These are phyloP conservation scores for Aspergillus affinis DNA, from an alignment of 495 filamentous ascomycete species.

Conservation along the genomic window DNA sequence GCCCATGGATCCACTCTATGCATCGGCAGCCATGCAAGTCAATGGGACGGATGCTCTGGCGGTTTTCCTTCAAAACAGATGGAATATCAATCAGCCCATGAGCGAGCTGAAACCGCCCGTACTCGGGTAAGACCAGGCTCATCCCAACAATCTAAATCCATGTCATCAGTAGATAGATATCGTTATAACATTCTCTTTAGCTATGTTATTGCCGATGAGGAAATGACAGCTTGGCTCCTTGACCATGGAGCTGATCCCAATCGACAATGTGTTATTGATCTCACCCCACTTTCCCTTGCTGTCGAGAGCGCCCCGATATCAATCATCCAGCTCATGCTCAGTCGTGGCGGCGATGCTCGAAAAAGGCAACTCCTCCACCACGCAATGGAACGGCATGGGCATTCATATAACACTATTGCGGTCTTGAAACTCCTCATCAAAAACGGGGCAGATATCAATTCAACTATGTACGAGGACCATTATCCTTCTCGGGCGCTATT, in stretches of 20 bases:
- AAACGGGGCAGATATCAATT: constrained; percentile 16
- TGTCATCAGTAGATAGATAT: constrained; percentile 5
- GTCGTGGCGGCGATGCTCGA: constrained; percentile 18
- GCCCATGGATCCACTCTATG: constrained; percentile 15
- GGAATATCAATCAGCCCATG: constrained; percentile 23
- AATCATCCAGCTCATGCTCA: constrained; percentile 17
- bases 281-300: constrained; percentile 23
- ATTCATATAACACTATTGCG: constrained; percentile 16
- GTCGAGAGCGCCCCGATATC: constrained; percentile 19
- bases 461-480: constrained; percentile 19
- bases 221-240: constrained; percentile 26
- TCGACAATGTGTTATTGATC: constrained; percentile 19
- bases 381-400: constrained; percentile 17
- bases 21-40: constrained; percentile 10
- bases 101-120: constrained; percentile 18
- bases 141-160: constrained; percentile 1
- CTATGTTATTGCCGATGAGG: constrained; percentile 19
- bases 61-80: constrained; percentile 14
- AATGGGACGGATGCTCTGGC: constrained; percentile 16
- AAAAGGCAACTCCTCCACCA: constrained; percentile 26
- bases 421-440: constrained; percentile 19
- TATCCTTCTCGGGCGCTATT: constrained; percentile 16
- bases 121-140: constrained; percentile 16
- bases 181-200: constrained; percentile 14
- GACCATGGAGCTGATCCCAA: constrained; percentile 25